Base-by-base conservation (phyloP, 2,329 filamentous ascomycete genomes). In the Aaosphaeria arxii region DNA sequence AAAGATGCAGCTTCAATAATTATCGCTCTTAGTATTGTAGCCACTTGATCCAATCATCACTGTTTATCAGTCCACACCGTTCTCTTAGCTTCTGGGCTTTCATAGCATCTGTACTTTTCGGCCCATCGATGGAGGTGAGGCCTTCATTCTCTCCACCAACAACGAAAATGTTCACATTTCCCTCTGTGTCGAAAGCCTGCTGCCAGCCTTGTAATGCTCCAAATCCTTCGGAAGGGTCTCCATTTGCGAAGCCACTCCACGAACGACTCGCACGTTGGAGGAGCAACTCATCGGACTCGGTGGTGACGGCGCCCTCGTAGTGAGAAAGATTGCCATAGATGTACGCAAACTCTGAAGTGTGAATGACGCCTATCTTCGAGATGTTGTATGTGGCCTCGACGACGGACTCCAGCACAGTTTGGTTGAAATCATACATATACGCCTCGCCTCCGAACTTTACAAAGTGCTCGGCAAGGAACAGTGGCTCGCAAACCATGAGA, bases 261-360 rank as follows among this genome's bases (percentile, higher is more conserved):
- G 73, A 74, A 9, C 74, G 63, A 7, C 75, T 74, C n/a, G 70
- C 69, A 1, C 71, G 68, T 6, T 61, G 52, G 31, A 53, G 56
- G 1, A 81, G 62, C 1, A 62, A 61, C 40, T 72, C 70, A 57
- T 81, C 78, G 5, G 58, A 58, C 1, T 56, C 41, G 0, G 66
- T 67, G 0, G 74, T 69, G 1, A 50, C 58, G 57, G 62, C 60
- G 4, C 60, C 56, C 44, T 78, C 68, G 58, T 76, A 81, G 44
- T 72, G 64, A 2, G 72, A 48, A 28, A 66, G 51, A 39, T 55
- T 67, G 24, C 56, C 78, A 49, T 77, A 81, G 4, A 79, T 63
- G 59, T 81, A 82, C 5, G 76, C 73, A 29, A 81, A 75, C 44
- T 82, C 79, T 0, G 77, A 75, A 0, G 76, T 78, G 57, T 83